These are phyloP conservation scores for Bromus sterilis DNA, from an alignment of 176 grass and related monocot species.

Conservation along the genomic window DNA sequence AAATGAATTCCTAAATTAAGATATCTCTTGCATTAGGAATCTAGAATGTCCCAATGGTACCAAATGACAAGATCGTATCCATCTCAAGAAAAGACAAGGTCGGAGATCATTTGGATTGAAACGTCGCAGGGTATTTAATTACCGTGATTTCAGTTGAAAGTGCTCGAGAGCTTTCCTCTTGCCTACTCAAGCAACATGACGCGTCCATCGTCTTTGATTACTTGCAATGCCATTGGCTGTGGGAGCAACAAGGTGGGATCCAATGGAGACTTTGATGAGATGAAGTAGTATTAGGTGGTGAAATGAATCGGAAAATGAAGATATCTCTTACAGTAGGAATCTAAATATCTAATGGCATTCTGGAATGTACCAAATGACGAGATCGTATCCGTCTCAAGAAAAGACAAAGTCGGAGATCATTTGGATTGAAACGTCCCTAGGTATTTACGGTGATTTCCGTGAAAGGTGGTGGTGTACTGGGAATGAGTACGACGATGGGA, in stretches of 20 bases:
- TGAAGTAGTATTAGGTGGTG: no score
- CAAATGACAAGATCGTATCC: background rate
- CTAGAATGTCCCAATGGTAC: background rate
- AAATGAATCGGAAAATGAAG: background rate
- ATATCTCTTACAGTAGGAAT: background rate
- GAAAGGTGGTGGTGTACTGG: no score
- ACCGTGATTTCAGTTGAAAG: background rate
- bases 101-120: background rate
- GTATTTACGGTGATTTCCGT: background rate
- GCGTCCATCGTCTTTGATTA: no score
- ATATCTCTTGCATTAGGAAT: background rate
- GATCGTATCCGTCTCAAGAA: background rate
- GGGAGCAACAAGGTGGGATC: background rate
- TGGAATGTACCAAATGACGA: background rate
- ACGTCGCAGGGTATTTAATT: background rate
- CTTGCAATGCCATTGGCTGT: constrained; percentile 21
- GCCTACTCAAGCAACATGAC: no score
- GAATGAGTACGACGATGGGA: no score
- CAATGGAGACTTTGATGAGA: background rate
- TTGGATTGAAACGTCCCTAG: background rate
- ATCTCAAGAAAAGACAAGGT: background rate
- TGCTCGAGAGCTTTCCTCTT: no score
- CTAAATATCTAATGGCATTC: background rate
- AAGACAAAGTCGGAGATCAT: background rate
- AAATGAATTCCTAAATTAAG: background rate